Evolutionary conservation across 2,329 filamentous ascomycete genomes (phyloP).

Genomic region (Zopfia rhizophila): DNA sequence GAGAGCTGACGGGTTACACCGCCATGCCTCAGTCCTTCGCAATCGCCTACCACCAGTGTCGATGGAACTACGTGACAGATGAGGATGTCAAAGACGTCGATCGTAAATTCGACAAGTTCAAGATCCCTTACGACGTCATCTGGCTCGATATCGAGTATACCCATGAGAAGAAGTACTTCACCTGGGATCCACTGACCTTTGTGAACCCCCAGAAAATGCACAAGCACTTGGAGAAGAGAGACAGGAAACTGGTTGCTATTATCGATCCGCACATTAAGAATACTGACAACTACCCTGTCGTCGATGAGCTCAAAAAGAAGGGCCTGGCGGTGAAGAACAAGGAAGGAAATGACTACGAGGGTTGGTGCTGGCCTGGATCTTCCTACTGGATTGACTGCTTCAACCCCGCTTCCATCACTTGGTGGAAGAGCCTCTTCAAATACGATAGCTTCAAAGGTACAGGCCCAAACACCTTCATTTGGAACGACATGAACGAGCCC

Average conservation of each 20-base stretch:
- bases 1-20: conserved; percentile 90
- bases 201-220: conserved; percentile 87
- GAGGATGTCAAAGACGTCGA: conserved; percentile 98
- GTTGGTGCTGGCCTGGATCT: conserved; percentile 98
- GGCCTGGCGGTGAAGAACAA: conserved; percentile 89
- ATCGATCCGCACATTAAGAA: conserved; percentile 99
- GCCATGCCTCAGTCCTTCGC: conserved; percentile 92
- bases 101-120: conserved; percentile 92
- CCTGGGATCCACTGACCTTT: conserved; percentile 92
- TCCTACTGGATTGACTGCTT: conserved; percentile 98
- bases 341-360: conserved; percentile 87
- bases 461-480: conserved; percentile 87
- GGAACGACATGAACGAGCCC: conserved; percentile 99
- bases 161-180: conserved; percentile 97
- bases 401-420: conserved; percentile 88
- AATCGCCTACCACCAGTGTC: conserved; percentile 94
- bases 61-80: conserved; percentile 98
- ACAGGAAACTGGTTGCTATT: conserved; percentile 90
- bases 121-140: conserved; percentile 98
- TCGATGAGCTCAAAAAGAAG: conserved; percentile 84
- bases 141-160: conserved; percentile 99
- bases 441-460: conserved; percentile 90
- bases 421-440: conserved; percentile 91
- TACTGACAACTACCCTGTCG: conserved; percentile 77
- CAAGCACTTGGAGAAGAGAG: conserved; percentile 83